Conservation (phyloP, 257 asterid genomes). For the Pogostemon cablin region DNA sequence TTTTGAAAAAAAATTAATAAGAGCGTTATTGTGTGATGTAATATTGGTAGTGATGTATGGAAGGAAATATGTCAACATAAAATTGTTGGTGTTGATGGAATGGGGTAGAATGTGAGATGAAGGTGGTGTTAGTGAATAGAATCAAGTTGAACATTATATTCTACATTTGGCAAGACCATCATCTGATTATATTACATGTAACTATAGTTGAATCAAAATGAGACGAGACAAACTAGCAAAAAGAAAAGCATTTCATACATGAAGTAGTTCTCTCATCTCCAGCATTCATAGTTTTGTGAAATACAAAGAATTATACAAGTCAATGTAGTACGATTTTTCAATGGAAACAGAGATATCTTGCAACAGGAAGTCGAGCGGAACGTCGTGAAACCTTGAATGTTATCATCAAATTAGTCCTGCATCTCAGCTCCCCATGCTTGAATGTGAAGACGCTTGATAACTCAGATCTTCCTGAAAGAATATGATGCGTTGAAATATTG, state of each 20-base stretch:
- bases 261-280: slow-evolving; percentile 19
- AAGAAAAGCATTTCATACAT: not conserved
- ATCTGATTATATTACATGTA: no score
- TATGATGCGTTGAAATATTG: not conserved
- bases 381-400: not conserved
- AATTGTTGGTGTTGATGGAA: no score
- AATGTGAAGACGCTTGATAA: slow-evolving; percentile 46
- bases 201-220: not conserved
- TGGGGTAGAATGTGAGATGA: no score
- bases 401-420: slow-evolving; percentile 31
- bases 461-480: slow-evolving; percentile 68
- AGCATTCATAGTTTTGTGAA: slow-evolving; percentile 9
- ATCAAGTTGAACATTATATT: no score
- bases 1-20: no score
- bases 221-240: slow-evolving; percentile 12
- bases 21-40: no score
- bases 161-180: no score
- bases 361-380: not conserved
- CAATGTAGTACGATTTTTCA: not conserved
- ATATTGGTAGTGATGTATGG: no score
- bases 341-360: not conserved
- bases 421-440: slow-evolving; percentile 59
- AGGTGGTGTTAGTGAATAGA: no score
- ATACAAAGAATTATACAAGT: slow-evolving; percentile 8
- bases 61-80: no score